Evolutionary conservation across 441 rosid species (phyloP), one percentile per base, ranked within the genome.

Genomic region (Euphorbia corollata): DNA sequence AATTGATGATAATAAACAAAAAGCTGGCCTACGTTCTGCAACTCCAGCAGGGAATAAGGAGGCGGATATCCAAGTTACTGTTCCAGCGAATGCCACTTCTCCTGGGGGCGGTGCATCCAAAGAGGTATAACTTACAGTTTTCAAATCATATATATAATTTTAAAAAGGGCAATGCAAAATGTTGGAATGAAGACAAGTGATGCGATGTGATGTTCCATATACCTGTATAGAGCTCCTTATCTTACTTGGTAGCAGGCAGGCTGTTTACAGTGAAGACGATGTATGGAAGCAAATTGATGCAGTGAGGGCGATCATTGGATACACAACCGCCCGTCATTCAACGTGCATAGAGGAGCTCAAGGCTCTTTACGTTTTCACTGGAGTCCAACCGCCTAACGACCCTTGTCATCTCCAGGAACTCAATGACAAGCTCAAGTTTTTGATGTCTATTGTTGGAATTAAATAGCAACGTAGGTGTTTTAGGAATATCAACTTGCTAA

Each of bases 401-500:
- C 65, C 77, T 16, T 70, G 71, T 16, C 83, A 83, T 61, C 71
- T 81, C 48, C 82, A 20, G 5, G 85, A 87, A 66, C 73, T 79
- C 24, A 74, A 67, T 70, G 74, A 77, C 47, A 84, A 83, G 77
- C 88, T 89, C 36, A 79, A 68, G 65, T 85, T 84, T 73, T 94
- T 93, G 68, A 84, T 83, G 89, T 80, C 92, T 12, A 70, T 85
- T n/a, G 73, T 93, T 34, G 99, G 97, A 73, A 88, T 90, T 38
- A 81, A 82, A 75, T 86, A 85, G 84, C 73, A 56, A 41, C 13
- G 22, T 59, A 5, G 13, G 64, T 68, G n/a, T 51, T 60, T 38
- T 34, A 22, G 38, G 11, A 32, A 36, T 2, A 36, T 8, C 5
- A 36, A 36, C 41, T 8, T 36, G 5, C 0, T 41, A 0, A 24